phyloP scores from a whole-genome alignment of 225 moss, liverwort and hornwort species.

The Pleurozium schreberi region DNA sequence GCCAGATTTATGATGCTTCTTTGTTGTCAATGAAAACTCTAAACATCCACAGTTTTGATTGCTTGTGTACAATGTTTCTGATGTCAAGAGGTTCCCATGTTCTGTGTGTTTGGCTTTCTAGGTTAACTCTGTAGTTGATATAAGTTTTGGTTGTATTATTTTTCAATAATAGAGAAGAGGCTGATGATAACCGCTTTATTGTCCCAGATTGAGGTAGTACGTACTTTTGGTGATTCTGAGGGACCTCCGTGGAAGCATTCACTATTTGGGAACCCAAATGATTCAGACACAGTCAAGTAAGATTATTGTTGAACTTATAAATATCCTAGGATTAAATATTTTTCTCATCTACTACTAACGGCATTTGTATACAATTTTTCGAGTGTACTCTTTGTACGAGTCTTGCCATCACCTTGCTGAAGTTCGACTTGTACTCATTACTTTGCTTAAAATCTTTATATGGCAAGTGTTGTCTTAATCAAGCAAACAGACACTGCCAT shows the following conservation, averaged over 20 bases:
- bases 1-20: not conserved
- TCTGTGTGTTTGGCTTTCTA: not conserved
- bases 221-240: constrained; percentile 77
- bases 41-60: not conserved
- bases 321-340: not conserved
- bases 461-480: not conserved
- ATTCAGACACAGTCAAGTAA: constrained; percentile 85
- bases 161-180: not conserved
- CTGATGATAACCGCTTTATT: not conserved
- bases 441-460: not conserved
- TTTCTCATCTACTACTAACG: no score
- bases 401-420: not conserved
- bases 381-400: not conserved
- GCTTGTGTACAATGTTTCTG: not conserved
- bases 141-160: not conserved
- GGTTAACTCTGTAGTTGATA: not conserved
- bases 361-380: not conserved
- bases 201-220: constrained; percentile 83
- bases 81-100: not conserved
- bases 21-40: not conserved
- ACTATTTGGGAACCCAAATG: constrained; percentile 94
- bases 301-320: not conserved
- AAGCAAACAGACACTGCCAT: not conserved
- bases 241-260: constrained; percentile 91
- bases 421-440: not conserved